phyloP scores from a whole-genome alignment of 495 filamentous ascomycete genomes.

The Penicillium verhagenii region DNA sequence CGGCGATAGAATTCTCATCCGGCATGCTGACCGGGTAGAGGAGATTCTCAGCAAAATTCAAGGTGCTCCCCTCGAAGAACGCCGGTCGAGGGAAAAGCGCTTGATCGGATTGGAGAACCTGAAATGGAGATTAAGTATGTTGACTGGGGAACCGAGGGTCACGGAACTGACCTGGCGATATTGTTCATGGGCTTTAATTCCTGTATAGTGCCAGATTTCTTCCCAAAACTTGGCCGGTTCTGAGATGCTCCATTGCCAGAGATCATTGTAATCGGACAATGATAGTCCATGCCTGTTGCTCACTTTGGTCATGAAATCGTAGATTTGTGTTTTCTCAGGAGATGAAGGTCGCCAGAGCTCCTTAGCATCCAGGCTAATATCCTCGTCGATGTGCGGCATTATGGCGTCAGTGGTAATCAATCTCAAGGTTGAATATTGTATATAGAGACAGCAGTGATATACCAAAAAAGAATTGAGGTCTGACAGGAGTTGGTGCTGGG shows the following conservation, averaged over 20 bases:
- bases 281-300: slow-evolving; percentile 63
- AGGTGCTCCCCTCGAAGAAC: slow-evolving; percentile 74
- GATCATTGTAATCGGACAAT: slow-evolving; percentile 62
- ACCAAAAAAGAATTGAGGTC: neutral
- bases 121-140: slow-evolving; percentile 3
- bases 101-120: slow-evolving; percentile 67
- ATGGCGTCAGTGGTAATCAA: neutral
- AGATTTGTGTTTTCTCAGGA: slow-evolving; percentile 66
- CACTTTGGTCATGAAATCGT: slow-evolving; percentile 65
- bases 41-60: slow-evolving; percentile 94
- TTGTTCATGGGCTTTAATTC: slow-evolving; percentile 63
- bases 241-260: slow-evolving; percentile 82
- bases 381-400: slow-evolving; percentile 31
- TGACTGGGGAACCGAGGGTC: neutral
- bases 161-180: slow-evolving; percentile 56
- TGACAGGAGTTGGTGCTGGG: neutral
- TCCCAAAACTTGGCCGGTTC: slow-evolving; percentile 79
- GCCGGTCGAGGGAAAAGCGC: slow-evolving; percentile 80
- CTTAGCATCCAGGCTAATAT: slow-evolving; percentile 21
- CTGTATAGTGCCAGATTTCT: slow-evolving; percentile 79
- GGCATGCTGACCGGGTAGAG: slow-evolving; percentile 67
- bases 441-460: neutral
- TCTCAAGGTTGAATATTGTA: neutral
- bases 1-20: slow-evolving; percentile 56
- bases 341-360: slow-evolving; percentile 73